These are phyloP conservation scores for Rhodotorula sp. DNA, from an alignment of 1,284 basidiomycete species.

Conservation along the genomic window DNA sequence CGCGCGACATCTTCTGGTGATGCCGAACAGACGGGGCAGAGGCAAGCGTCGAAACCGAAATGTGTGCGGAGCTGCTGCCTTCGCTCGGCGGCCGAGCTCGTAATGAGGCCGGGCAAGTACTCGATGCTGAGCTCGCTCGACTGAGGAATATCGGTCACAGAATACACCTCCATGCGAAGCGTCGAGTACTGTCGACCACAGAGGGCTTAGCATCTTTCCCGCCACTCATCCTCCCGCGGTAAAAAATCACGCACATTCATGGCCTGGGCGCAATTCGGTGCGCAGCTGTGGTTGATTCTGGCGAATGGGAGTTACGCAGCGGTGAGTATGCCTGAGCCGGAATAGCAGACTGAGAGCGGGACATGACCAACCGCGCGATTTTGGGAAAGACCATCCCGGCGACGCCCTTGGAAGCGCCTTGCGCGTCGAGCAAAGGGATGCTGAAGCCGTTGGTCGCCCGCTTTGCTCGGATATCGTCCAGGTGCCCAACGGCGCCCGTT, in stretches of 20 bases:
- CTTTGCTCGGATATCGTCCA: constrained; percentile 38
- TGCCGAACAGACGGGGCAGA: constrained; percentile 37
- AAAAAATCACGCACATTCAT: constrained; percentile 18
- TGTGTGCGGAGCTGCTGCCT: constrained; percentile 29
- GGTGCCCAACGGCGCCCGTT: not conserved
- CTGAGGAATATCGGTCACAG: constrained; percentile 30
- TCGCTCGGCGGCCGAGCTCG: constrained; percentile 33
- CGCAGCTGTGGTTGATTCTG: constrained; percentile 4
- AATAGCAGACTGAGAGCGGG: not conserved
- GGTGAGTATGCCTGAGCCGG: not conserved
- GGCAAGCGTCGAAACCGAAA: constrained; percentile 42
- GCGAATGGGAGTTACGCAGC: not conserved
- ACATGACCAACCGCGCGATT: constrained; percentile 24
- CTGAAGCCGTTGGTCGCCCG: constrained; percentile 44
- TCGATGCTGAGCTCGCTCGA: constrained; percentile 42
- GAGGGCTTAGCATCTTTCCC: too few relatives aligned
- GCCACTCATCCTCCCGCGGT: too few relatives aligned
- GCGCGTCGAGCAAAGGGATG: constrained; percentile 25
- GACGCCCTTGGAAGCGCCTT: not conserved
- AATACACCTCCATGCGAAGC: constrained; percentile 44
- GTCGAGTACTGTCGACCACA: constrained; percentile 31
- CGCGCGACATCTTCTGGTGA: constrained; percentile 3
- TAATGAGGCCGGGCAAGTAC: constrained; percentile 40
- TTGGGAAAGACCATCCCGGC: constrained; percentile 31
- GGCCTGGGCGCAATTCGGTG: constrained; percentile 35